Percentiles rank a stretch among this genome's conserved stretches.
These are phyloP conservation scores for Panaeolus cyanescens DNA, from an alignment of 768 basidiomycete species.

Conservation along the genomic window DNA sequence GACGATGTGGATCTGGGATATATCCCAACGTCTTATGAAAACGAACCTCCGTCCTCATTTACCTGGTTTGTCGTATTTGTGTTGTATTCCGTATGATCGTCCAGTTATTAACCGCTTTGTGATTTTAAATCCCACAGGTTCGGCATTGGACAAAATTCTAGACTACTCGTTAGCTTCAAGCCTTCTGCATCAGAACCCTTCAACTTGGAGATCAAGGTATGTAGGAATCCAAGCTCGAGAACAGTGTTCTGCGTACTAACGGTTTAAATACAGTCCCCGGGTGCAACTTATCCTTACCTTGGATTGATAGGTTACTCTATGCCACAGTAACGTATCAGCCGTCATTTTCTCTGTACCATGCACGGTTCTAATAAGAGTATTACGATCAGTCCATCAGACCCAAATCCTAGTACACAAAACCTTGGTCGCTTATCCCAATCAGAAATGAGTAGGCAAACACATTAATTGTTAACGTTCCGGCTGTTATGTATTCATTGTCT, in stretches of 20 bases:
- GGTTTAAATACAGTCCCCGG: too few species aligned
- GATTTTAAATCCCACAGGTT: neutral
- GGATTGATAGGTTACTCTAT: neutral
- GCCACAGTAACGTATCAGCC: neutral
- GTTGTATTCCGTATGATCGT: too few species aligned
- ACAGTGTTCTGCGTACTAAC: neutral
- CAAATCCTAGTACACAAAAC: neutral
- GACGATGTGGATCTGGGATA: neutral
- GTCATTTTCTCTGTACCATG: neutral
- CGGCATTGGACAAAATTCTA: neutral
- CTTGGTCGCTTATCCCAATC: neutral
- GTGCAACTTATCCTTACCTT: neutral
- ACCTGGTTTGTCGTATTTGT: neutral
- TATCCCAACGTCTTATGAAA: neutral
- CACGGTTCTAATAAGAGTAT: too few species aligned
- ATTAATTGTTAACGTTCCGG: too few species aligned
- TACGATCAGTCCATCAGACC: neutral
- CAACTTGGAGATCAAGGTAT: neutral
- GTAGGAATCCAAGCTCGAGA: too few species aligned
- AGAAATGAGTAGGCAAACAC: neutral
- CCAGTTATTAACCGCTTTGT: neutral
- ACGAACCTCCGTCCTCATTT: neutral
- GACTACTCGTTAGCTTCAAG: neutral
- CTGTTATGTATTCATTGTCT: too few species aligned
- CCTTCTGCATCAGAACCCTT: neutral